phyloP scores from a whole-genome alignment of 176 grass and related monocot genomes.

The Phragmites australis region DNA sequence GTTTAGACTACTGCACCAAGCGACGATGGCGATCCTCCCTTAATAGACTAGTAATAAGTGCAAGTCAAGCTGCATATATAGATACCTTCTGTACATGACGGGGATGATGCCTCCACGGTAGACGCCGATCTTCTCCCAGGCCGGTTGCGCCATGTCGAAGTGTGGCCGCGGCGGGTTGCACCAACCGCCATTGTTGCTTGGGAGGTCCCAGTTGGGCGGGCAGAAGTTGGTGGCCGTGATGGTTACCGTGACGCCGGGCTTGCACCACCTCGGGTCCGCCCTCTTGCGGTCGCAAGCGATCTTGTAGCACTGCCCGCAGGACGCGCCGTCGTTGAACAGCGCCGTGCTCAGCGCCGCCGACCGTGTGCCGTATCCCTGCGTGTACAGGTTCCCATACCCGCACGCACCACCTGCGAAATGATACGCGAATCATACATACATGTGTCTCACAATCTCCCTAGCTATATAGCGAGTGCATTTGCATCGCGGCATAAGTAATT shows the following conservation, averaged over 20 bases:
- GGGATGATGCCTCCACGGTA: slow-evolving; percentile 56
- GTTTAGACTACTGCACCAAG: background rate
- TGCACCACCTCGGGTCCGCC: slow-evolving; percentile 17
- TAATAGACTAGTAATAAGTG: too few species aligned
- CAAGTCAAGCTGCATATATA: background rate
- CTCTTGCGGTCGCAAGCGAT: slow-evolving; percentile 41
- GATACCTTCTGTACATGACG: slow-evolving; percentile 46
- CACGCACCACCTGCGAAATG: slow-evolving; percentile 60
- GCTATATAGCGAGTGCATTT: too few species aligned
- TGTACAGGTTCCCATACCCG: slow-evolving; percentile 50
- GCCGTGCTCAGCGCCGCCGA: slow-evolving; percentile 58
- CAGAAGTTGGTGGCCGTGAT: slow-evolving; percentile 72
- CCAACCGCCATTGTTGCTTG: slow-evolving; percentile 59
- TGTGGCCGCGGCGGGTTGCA: slow-evolving; percentile 62
- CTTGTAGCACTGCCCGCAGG: slow-evolving; percentile 56
- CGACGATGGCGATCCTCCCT: background rate
- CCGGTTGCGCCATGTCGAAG: slow-evolving; percentile 80
- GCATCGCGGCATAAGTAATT: background rate
- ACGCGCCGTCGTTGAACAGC: slow-evolving; percentile 46
- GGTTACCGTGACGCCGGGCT: slow-evolving; percentile 43
- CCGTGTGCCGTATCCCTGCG: slow-evolving; percentile 29
- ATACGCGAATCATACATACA: too few species aligned
- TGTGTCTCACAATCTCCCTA: background rate
- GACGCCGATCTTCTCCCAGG: slow-evolving; percentile 68
- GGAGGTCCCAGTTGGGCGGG: slow-evolving; percentile 55